These are phyloP conservation scores for Hypoxylon sp. DNA, from an alignment of 2,329 filamentous ascomycete species.

Conservation along the genomic window DNA sequence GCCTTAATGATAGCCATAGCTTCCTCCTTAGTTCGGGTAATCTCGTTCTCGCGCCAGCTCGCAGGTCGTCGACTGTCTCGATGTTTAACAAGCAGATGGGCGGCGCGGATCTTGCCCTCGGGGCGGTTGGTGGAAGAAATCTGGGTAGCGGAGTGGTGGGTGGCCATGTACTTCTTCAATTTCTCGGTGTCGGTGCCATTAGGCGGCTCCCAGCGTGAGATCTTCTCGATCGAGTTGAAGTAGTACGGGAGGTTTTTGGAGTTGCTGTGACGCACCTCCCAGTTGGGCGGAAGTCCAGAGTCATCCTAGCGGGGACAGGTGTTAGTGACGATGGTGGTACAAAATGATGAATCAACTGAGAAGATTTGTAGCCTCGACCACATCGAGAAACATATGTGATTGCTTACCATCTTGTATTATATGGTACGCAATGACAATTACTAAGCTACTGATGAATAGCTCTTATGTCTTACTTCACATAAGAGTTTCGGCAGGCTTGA, in stretches of 20 bases:
- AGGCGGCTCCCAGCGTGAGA: slow-evolving; percentile 96
- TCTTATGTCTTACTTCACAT: slow-evolving; percentile 24
- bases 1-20: slow-evolving; percentile 81
- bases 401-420: slow-evolving; percentile 38
- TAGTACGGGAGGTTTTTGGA: slow-evolving; percentile 99
- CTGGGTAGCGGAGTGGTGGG: slow-evolving; percentile 78
- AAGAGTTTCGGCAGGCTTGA: not conserved
- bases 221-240: slow-evolving; percentile 89
- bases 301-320: slow-evolving; percentile 67
- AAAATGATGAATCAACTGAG: slow-evolving; percentile 3
- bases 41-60: slow-evolving; percentile 92
- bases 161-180: slow-evolving; percentile 94
- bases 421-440: slow-evolving; percentile 15
- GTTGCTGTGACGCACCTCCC: slow-evolving; percentile 98
- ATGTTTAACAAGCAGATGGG: slow-evolving; percentile 96
- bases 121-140: slow-evolving; percentile 58
- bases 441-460: slow-evolving; percentile 18
- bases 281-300: slow-evolving; percentile 85
- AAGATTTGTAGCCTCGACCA: not conserved
- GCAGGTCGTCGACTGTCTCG: slow-evolving; percentile 87
- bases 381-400: not conserved
- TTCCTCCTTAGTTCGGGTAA: slow-evolving; percentile 90
- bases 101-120: slow-evolving; percentile 91
- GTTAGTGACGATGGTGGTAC: slow-evolving; percentile 18
- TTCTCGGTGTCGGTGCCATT: slow-evolving; percentile 89